Percentiles rank a stretch among this genome's conserved stretches.
Conservation (phyloP, 148 eudicot species). For the Pouteria glomerata region DNA sequence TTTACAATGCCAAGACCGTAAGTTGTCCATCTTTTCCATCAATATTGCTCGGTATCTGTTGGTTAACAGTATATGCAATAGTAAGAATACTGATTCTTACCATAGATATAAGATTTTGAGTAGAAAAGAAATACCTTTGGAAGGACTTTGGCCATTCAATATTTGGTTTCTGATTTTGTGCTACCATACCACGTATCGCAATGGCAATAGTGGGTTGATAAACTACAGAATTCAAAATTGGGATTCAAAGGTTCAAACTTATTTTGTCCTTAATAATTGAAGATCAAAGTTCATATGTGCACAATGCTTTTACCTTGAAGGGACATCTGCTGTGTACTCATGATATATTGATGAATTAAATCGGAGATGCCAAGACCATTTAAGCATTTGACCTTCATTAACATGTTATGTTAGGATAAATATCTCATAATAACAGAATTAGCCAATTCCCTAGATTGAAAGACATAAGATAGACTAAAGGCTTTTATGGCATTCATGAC, state of each 20-base stretch:
- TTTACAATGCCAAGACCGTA: conserved; percentile 68
- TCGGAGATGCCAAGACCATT: conserved; percentile 68
- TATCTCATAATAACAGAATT: not conserved
- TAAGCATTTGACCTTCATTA: conserved; percentile 72
- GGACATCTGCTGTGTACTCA: conserved; percentile 76
- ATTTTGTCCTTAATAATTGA: not conserved
- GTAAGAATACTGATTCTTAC: conserved; percentile 9
- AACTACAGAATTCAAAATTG: conserved; percentile 37
- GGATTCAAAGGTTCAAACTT: conserved; percentile 4
- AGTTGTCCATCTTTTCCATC: conserved; percentile 60
- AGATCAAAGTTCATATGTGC: not conserved
- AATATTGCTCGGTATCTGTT: conserved; percentile 60
- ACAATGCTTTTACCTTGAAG: conserved; percentile 59
- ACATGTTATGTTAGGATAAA: conserved; percentile 2
- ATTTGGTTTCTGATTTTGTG: conserved; percentile 70
- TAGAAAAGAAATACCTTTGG: conserved; percentile 52
- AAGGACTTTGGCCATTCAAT: conserved; percentile 98
- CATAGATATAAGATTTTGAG: conserved; percentile 3
- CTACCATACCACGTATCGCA: conserved; percentile 56
- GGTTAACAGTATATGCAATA: conserved; percentile 6
- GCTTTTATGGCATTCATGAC: conserved; percentile 15
- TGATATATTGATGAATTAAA: conserved; percentile 61
- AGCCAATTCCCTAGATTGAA: not conserved
- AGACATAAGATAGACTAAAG: not conserved
- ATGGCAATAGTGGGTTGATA: conserved; percentile 68